Evolutionary conservation across 345 rosid species (phyloP), one percentile per base, ranked within the genome.

Genomic region (Lenwebbia sp.): DNA sequence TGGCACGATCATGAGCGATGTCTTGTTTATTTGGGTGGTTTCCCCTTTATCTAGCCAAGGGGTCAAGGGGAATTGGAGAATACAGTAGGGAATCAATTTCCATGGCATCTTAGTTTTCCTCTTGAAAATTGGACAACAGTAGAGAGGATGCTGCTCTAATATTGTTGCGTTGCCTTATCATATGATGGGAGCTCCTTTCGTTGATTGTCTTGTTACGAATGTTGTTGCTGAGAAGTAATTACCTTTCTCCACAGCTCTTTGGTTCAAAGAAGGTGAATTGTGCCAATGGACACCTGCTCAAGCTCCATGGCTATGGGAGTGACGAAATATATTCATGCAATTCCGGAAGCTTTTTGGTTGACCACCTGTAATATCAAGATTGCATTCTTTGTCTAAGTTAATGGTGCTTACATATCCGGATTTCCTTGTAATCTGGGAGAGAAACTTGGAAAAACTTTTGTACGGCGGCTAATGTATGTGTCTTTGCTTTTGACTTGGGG

Each of bases 231-330:
- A 51, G 70, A 57, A 53, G 65, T 37, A 26, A 33, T 85, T 86
- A 86, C 83, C 54, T 84, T 88, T 76, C 62, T 81, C 53, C 82
- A 23, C 92, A 97, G 98, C 87, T 70, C 91, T 97, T 25, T 97
- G 99, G 99, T 97, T 97, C 88, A 92, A 95, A 90, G 98, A 95
- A 87, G 97, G 94, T 26, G 99, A 97, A 84, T 28, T 95, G 70
- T 95, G 96, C 87, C 84, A 91, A 87, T 97, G 98, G 99, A 92
- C 96, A 84, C 93, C 98, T 19, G 95, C 95, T 89, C 93, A 87
- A 86, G 96, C 92, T 87, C 86, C 91, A 83, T 96, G 99, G 99
- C 87, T 94, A 49, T 91, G 90, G 88, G 98, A 94, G 89, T 94
- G 88, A 95, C 58, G 54, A 33, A 49, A 60, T 49, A 60, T 49